Evolutionary conservation across 2,329 filamentous ascomycete genomes (phyloP), one percentile per base, ranked within the genome.

Genomic region (Blastomyces gilchristii): DNA sequence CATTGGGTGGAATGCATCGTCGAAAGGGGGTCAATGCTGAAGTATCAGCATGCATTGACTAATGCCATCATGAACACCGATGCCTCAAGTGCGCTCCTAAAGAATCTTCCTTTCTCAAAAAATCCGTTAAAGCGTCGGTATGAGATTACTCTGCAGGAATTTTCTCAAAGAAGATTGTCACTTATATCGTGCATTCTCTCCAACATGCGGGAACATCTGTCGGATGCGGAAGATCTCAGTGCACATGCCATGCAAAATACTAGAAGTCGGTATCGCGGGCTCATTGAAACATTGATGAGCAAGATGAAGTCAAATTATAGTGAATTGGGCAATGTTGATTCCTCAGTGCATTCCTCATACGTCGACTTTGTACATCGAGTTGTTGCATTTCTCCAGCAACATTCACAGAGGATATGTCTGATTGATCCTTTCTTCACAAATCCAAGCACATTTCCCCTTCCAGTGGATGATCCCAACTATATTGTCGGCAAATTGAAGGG

Each of bases 281-380:
- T 85, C 52, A 75, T 87, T 9, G 78, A 79, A 64, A 72, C 76
- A n/a, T 70, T 86, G 64, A 87, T 87, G 85, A 73, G 73, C 8
- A 76, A 81, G 1, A 86, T 87, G 83, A 85, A 83, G 69, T 74
- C 73, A 47, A 85, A 85, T 63, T 87, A 86, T 64, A 78, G 81
- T 63, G 82, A 85, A 64, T 74, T 85, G 6, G 76, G 78, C 3
- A 73, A 69, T 52, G 69, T 70, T 9, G 66, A 67, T 47, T 68
- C 70, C 34, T 65, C 69, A 54, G 70, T 68, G 2, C 79, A 79
- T 58, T 81, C 83, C 12, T 75, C 78, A 2, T 87, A 87, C 68
- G 82, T 86, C 7, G 77, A 80, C 11, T 87, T 87, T 68, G 83
- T 87, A 5, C 85, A 87, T 64, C 74, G 77, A 18, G 76, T 87